Conservation (phyloP, 2,329 filamentous ascomycete genomes). For the Aspergillus fumigatiaffinis region DNA sequence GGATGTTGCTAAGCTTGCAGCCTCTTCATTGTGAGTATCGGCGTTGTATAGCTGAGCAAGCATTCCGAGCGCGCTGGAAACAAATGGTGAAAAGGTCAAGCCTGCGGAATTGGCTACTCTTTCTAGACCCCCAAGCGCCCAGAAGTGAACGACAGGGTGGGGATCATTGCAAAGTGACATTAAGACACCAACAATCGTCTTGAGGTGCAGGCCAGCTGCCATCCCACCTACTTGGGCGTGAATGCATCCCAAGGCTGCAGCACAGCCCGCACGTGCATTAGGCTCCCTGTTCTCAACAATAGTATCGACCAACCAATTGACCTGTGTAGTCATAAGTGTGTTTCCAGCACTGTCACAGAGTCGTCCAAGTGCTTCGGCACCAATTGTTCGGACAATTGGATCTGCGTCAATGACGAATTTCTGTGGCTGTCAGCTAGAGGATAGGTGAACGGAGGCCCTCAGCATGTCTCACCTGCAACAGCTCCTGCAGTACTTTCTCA, state of each 20-base stretch:
- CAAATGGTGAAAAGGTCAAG: conserved; percentile 84
- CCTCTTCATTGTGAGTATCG: conserved; percentile 86
- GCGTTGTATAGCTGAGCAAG: conserved; percentile 87
- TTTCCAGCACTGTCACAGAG: conserved; percentile 84
- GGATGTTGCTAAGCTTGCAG: conserved; percentile 73
- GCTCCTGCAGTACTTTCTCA: conserved; percentile 64
- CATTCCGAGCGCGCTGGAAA: conserved; percentile 88
- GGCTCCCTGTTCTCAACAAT: conserved; percentile 93
- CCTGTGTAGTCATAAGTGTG: conserved; percentile 79
- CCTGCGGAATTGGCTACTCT: conserved; percentile 88
- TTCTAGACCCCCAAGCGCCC: conserved; percentile 85
- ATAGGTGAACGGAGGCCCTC: background rate
- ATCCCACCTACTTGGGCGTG: conserved; percentile 95
- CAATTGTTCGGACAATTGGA: conserved; percentile 78
- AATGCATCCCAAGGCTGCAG: conserved; percentile 87
- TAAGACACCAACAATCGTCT: conserved; percentile 95
- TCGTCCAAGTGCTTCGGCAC: conserved; percentile 78
- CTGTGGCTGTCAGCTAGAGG: conserved; percentile 25
- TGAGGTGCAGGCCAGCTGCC: conserved; percentile 93
- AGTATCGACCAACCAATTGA: conserved; percentile 88
- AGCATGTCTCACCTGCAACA: conserved; percentile 68
- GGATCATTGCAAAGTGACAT: conserved; percentile 96
- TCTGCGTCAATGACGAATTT: conserved; percentile 79
- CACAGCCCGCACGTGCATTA: conserved; percentile 87
- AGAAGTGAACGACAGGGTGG: conserved; percentile 92